phyloP scores from a whole-genome alignment of 2,329 filamentous ascomycete species.

The Colletotrichum zoysiae region DNA sequence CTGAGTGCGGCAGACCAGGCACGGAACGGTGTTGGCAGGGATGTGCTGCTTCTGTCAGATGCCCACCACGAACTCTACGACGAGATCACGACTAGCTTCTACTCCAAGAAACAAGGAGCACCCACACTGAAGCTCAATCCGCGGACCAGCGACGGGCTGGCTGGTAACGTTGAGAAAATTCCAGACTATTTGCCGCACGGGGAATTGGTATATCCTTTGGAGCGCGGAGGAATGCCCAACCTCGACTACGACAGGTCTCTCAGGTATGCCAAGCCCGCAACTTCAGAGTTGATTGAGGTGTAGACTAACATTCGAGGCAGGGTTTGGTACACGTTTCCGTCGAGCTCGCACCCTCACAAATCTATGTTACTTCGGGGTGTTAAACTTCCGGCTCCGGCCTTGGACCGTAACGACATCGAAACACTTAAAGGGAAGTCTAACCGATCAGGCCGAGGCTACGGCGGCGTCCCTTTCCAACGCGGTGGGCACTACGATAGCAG shows the following conservation, averaged over 20 bases:
- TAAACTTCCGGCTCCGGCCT: slow-evolving; percentile 76
- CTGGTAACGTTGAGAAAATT: slow-evolving; percentile 85
- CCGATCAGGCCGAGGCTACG: slow-evolving; percentile 76
- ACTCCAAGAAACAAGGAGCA: slow-evolving; percentile 85
- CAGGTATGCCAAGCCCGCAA: slow-evolving; percentile 68
- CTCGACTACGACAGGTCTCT: slow-evolving; percentile 89
- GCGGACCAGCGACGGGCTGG: slow-evolving; percentile 79
- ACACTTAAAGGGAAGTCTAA: slow-evolving; percentile 75
- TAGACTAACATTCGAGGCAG: slow-evolving; percentile 60
- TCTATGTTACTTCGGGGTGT: slow-evolving; percentile 93
- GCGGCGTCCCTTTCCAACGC: slow-evolving; percentile 71
- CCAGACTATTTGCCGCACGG: slow-evolving; percentile 88
- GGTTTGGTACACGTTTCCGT: slow-evolving; percentile 88
- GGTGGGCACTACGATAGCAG: slow-evolving; percentile 60
- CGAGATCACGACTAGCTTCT: slow-evolving; percentile 86
- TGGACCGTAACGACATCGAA: slow-evolving; percentile 83
- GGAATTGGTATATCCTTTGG: slow-evolving; percentile 81
- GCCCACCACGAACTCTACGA: slow-evolving; percentile 84
- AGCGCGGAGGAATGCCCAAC: slow-evolving; percentile 77
- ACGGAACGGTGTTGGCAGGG: slow-evolving; percentile 84
- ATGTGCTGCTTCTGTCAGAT: slow-evolving; percentile 87
- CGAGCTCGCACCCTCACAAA: slow-evolving; percentile 81
- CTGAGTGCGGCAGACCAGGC: slow-evolving; percentile 81
- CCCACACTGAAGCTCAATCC: slow-evolving; percentile 80
- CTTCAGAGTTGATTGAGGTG: background rate